Evolutionary conservation across 306 rosid genomes (phyloP).

Genomic region (Morella rubra): DNA sequence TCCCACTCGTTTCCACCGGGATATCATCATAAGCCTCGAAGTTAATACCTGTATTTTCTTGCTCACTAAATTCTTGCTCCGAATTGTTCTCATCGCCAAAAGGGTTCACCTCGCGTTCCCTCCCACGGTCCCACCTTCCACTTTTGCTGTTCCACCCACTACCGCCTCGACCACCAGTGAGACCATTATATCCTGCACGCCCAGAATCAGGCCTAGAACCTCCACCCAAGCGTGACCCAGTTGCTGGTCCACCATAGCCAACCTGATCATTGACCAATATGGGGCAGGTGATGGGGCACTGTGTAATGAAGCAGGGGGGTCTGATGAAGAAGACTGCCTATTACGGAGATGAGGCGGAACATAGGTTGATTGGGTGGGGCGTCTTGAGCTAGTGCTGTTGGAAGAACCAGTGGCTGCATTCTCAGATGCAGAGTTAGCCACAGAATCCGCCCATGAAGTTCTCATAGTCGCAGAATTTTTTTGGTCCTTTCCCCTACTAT

Average conservation of each 20-base stretch:
- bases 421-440: constrained; percentile 47
- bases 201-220: constrained; percentile 44
- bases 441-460: constrained; percentile 76
- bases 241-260: constrained; percentile 39
- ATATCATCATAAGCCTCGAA: constrained; percentile 87
- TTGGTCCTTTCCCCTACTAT: constrained; percentile 18
- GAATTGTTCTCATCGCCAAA: constrained; percentile 48
- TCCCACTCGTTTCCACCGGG: constrained; percentile 81
- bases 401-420: constrained; percentile 37
- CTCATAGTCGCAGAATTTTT: constrained; percentile 42
- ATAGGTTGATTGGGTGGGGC: constrained; percentile 49
- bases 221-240: constrained; percentile 41
- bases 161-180: constrained; percentile 28
- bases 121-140: constrained; percentile 58
- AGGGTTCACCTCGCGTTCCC: constrained; percentile 68
- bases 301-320: constrained; percentile 31
- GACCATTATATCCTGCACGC: constrained; percentile 38
- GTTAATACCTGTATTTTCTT: constrained; percentile 64
- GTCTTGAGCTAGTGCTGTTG: constrained; percentile 24
- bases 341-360: constrained; percentile 86
- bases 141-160: constrained; percentile 59
- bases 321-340: constrained; percentile 45
- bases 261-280: constrained; percentile 28
- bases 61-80: constrained; percentile 37
- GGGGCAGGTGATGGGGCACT: constrained; percentile 10